These are phyloP conservation scores for Davidsoniella australis DNA, from an alignment of 2,329 filamentous ascomycete species.

Conservation along the genomic window DNA sequence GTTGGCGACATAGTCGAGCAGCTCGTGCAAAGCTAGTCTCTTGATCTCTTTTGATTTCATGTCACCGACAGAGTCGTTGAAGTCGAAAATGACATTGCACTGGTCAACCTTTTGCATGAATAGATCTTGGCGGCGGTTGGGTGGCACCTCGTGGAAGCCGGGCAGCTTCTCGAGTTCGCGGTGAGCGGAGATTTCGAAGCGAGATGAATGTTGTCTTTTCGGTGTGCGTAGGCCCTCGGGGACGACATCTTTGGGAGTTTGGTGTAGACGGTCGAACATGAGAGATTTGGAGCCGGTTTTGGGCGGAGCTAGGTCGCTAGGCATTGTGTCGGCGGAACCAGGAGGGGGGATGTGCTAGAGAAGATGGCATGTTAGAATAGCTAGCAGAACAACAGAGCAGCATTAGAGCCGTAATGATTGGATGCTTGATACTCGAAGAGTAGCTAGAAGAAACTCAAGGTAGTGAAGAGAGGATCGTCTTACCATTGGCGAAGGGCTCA, in stretches of 20 bases:
- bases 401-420: conserved; percentile 3
- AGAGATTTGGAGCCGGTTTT: conserved; percentile 81
- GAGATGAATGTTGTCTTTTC: conserved; percentile 90
- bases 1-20: conserved; percentile 95
- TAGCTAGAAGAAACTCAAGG: background rate
- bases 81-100: conserved; percentile 99
- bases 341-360: conserved; percentile 74
- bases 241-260: conserved; percentile 79
- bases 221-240: conserved; percentile 89
- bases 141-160: conserved; percentile 93
- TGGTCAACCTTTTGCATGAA: conserved; percentile 99
- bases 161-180: conserved; percentile 93
- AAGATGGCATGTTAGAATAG: conserved; percentile 1
- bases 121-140: conserved; percentile 82
- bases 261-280: conserved; percentile 75
- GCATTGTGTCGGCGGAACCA: conserved; percentile 92
- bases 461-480: conserved; percentile 22
- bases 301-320: conserved; percentile 84
- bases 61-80: conserved; percentile 92
- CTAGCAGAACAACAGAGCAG: background rate
- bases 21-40: conserved; percentile 80
- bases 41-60: conserved; percentile 99
- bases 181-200: conserved; percentile 94
- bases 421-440: conserved; percentile 9
- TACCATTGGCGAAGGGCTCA: conserved; percentile 87